A percentile compares a stretch with the other conserved stretches of the same genome.
These are phyloP conservation scores for Alternaria brassicicola DNA, from an alignment of 2,329 filamentous ascomycete species.

Conservation along the genomic window DNA sequence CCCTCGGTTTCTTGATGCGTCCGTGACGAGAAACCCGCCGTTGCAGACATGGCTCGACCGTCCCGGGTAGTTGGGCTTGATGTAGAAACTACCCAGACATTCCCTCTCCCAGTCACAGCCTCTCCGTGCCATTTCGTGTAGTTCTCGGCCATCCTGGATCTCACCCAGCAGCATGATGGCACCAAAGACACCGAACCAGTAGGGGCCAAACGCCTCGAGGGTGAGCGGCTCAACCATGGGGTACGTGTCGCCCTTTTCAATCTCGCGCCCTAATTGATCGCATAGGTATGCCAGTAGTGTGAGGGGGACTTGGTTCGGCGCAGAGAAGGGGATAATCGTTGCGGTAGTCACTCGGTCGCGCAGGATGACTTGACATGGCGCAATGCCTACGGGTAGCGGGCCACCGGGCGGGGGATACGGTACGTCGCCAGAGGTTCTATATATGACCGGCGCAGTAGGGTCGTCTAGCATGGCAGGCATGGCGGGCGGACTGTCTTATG, in stretches of 20 bases:
- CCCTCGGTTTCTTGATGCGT: constrained; percentile 55
- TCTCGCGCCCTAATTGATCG: constrained; percentile 86
- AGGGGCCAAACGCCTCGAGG: constrained; percentile 75
- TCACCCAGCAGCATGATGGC: constrained; percentile 86
- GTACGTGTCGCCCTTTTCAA: constrained; percentile 90
- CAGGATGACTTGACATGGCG: constrained; percentile 77
- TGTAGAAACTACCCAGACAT: constrained; percentile 89
- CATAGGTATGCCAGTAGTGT: constrained; percentile 78
- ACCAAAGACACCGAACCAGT: constrained; percentile 92
- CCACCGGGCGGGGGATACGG: constrained; percentile 69
- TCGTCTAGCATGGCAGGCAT: constrained; percentile 85
- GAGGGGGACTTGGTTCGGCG: constrained; percentile 75
- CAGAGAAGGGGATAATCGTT: constrained; percentile 81
- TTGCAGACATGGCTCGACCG: constrained; percentile 88
- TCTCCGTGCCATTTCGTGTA: constrained; percentile 53
- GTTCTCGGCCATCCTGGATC: constrained; percentile 61
- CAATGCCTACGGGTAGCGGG: constrained; percentile 70
- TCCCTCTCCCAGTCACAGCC: constrained; percentile 75
- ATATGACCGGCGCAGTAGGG: constrained; percentile 71
- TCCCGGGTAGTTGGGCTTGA: constrained; percentile 92
- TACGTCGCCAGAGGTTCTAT: constrained; percentile 69
- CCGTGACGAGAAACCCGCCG: constrained; percentile 59
- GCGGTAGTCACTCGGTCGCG: constrained; percentile 83
- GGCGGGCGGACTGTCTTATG: constrained; percentile 31
- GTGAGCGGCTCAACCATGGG: constrained; percentile 81